A percentile compares a stretch with the other conserved stretches of the same genome.
phyloP scores from a whole-genome alignment of 352 stramenopile genomes.

The Thalassiosira exigua region DNA sequence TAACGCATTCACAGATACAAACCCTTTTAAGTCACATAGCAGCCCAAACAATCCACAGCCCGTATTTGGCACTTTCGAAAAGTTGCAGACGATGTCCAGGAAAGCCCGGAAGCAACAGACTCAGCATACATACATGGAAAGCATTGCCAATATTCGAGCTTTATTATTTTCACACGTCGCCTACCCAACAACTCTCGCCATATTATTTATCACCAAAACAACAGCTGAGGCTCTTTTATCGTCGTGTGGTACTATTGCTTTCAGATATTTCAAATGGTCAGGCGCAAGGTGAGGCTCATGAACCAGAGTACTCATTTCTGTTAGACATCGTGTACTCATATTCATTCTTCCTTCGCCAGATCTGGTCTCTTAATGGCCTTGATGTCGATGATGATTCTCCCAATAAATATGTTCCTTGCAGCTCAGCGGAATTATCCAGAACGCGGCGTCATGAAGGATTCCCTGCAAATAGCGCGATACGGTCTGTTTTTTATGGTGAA shows the following conservation, averaged over 20 bases:
- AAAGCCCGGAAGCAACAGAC: constrained; percentile 34
- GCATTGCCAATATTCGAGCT: constrained; percentile 40
- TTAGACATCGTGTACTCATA: not conserved
- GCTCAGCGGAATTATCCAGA: constrained; percentile 34
- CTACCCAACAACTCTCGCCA: constrained; percentile 44
- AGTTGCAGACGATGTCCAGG: constrained; percentile 58
- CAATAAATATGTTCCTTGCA: constrained; percentile 47
- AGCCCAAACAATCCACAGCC: not conserved
- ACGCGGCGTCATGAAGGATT: constrained; percentile 44
- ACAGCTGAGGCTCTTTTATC: constrained; percentile 42
- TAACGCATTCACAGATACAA: constrained; percentile 18
- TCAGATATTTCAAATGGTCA: constrained; percentile 52
- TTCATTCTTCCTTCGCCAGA: constrained; percentile 7
- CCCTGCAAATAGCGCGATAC: constrained; percentile 38
- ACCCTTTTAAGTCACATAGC: constrained; percentile 23
- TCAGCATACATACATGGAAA: constrained; percentile 42
- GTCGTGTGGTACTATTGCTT: constrained; percentile 47
- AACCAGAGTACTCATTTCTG: not conserved
- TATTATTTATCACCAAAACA: constrained; percentile 42
- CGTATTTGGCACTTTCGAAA: constrained; percentile 49
- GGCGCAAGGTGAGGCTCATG: constrained; percentile 27
- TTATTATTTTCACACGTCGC: constrained; percentile 56
- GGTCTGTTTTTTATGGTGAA: constrained; percentile 75
- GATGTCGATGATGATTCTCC: constrained; percentile 36
- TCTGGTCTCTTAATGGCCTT: constrained; percentile 48